phyloP scores from a whole-genome alignment of 2,329 filamentous ascomycete genomes.

The Colletotrichum sp. region DNA sequence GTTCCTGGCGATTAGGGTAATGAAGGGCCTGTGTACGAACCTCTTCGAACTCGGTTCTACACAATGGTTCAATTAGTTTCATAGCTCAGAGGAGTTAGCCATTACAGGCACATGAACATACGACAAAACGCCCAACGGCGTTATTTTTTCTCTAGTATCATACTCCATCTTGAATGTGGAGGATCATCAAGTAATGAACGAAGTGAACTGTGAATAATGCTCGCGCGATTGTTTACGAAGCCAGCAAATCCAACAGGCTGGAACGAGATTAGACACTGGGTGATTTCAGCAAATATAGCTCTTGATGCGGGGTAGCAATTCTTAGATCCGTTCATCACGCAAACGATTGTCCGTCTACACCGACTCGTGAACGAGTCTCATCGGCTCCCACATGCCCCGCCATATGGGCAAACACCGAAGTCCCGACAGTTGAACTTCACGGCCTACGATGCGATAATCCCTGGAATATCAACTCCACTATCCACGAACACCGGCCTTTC shows the following conservation, averaged over 20 bases:
- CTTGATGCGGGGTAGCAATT: background rate
- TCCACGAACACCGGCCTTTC: background rate
- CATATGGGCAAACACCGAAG: background rate
- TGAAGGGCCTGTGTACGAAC: accelerated
- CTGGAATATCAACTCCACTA: background rate
- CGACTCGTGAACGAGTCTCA: background rate
- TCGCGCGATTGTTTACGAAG: background rate
- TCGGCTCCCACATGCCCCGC: background rate
- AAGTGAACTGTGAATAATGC: background rate
- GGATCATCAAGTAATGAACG: accelerated
- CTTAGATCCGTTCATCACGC: background rate
- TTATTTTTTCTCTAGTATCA: background rate
- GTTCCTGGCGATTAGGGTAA: accelerated
- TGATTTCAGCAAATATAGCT: background rate
- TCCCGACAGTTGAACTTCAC: background rate
- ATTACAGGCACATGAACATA: background rate
- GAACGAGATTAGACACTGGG: accelerated
- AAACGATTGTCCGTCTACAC: background rate
- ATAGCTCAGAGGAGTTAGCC: accelerated
- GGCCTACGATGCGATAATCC: background rate
- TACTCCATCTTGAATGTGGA: background rate
- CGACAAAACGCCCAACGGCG: background rate
- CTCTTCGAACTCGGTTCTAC: background rate
- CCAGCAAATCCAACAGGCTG: background rate
- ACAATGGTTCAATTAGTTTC: background rate